Percentiles rank a stretch among this genome's conserved stretches.
These are phyloP conservation scores for Lachnum nothofagi DNA, from an alignment of 2,329 filamentous ascomycete species.

Conservation along the genomic window DNA sequence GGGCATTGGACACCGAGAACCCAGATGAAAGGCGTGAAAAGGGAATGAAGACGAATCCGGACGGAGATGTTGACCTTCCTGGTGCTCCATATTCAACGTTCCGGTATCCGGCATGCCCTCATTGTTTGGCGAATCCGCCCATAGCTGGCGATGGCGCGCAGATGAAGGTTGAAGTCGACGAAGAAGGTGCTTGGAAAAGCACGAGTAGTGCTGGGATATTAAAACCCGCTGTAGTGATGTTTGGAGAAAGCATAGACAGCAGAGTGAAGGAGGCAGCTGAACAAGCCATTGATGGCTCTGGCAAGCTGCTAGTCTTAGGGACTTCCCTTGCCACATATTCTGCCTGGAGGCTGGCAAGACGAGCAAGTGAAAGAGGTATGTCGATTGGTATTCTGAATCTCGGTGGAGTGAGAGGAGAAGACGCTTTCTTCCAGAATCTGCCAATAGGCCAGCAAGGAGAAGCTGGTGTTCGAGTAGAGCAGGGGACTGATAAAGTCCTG, in stretches of 20 bases:
- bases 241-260: conserved; percentile 77
- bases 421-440: conserved; percentile 60
- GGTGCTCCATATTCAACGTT: conserved; percentile 85
- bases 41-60: conserved; percentile 81
- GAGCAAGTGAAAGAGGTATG: conserved; percentile 76
- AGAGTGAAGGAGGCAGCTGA: conserved; percentile 72
- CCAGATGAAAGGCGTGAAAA: conserved; percentile 60
- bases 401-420: conserved; percentile 75
- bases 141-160: conserved; percentile 48
- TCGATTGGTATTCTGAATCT: conserved; percentile 84
- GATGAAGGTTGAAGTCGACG: conserved; percentile 63
- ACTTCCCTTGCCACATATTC: conserved; percentile 93
- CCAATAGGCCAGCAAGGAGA: conserved; percentile 47
- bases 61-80: conserved; percentile 89
- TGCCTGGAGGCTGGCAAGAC: conserved; percentile 82
- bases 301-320: conserved; percentile 72
- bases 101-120: conserved; percentile 83
- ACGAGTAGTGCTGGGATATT: conserved; percentile 69
- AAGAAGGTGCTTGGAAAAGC: conserved; percentile 71
- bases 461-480: conserved; percentile 51
- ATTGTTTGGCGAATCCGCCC: conserved; percentile 64
- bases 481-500: conserved; percentile 53
- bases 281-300: conserved; percentile 69
- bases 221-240: conserved; percentile 94
- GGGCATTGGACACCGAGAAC: conserved; percentile 74